A percentile compares a stretch with the other conserved stretches of the same genome.
These are phyloP conservation scores for Nigrospora sphaerica DNA, from an alignment of 2,329 filamentous ascomycete genomes.

Conservation along the genomic window DNA sequence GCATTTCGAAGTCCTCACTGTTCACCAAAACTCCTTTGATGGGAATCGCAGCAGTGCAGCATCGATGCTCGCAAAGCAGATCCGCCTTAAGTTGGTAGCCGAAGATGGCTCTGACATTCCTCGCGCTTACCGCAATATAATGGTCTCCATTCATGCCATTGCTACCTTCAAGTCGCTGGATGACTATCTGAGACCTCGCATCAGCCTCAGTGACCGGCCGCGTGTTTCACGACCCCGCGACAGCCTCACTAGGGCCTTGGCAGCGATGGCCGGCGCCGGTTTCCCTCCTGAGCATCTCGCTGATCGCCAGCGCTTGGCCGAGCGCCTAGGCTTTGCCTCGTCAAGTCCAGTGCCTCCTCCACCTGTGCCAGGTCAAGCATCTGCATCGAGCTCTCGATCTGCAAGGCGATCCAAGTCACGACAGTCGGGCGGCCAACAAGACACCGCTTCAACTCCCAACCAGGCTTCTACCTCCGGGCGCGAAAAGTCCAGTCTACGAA, in stretches of 20 bases:
- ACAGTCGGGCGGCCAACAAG: slow-evolving; percentile 33
- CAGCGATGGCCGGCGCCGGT: slow-evolving; percentile 67
- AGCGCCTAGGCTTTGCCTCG: slow-evolving; percentile 30
- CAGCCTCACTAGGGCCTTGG: slow-evolving; percentile 61
- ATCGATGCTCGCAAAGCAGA: slow-evolving; percentile 94
- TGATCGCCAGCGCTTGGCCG: slow-evolving; percentile 29
- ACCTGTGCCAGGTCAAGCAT: slow-evolving; percentile 29
- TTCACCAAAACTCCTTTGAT: slow-evolving; percentile 87
- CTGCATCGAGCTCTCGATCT: slow-evolving; percentile 36
- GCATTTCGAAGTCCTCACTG: slow-evolving; percentile 95
- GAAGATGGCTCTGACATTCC: slow-evolving; percentile 90
- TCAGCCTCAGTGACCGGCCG: slow-evolving; percentile 71
- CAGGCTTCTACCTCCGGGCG: slow-evolving; percentile 40
- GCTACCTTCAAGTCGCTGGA: slow-evolving; percentile 96
- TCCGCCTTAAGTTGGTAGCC: slow-evolving; percentile 80
- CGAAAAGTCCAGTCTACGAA: slow-evolving; percentile 53
- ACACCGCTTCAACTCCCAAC: slow-evolving; percentile 34
- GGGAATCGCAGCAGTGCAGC: slow-evolving; percentile 84
- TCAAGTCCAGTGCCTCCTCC: slow-evolving; percentile 30
- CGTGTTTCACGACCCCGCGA: slow-evolving; percentile 53
- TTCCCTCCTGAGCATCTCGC: slow-evolving; percentile 46
- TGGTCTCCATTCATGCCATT: slow-evolving; percentile 98
- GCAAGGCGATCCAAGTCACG: slow-evolving; percentile 36
- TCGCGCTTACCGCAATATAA: slow-evolving; percentile 80
- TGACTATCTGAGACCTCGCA: slow-evolving; percentile 88